Base-by-base conservation (phyloP, 306 rosid species). In the Prosopis cineraria region DNA sequence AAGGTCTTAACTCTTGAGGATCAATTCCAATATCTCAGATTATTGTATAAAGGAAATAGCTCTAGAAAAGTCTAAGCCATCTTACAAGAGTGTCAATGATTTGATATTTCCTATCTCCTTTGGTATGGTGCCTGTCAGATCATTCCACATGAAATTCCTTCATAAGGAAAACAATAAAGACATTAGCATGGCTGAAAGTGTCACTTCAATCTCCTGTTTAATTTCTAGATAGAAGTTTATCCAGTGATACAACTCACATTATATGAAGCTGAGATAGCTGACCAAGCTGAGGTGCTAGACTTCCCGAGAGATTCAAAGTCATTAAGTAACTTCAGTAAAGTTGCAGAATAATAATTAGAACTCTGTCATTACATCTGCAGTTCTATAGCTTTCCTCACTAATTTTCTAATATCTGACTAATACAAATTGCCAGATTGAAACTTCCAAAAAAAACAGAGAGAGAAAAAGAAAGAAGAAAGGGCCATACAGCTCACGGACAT, bases 111-210 rank as follows among this genome's bases (percentile, higher is more conserved):
- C 97, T 14, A 93, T 90, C 88, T 91, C 97, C 91, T 84, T 87
- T 0, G 98, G 98, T 78, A 93, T 83, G 20, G 85, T 56, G 31
- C 98, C 98, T 3, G 80, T 85, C 78, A 93, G 76, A 36, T 84
- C 74, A 86, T 93, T 93, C 98, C 98, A 93, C 98, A 93, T 91
- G 88, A 93, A 88, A 84, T 90, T 79, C 88, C 98, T 93, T 76
- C 30, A 68, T 73, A 79, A 81, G 66, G 58, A 85, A 85, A 80
- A 70, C 39, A 67, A 75, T 3, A 2, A 56, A 52, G 43, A 66
- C 50, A 77, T 90, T 77, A 88, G 85, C 72, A 63, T 72, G 29
- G 31, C 63, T 62, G 55, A 77, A 50, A 53, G 70, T 65, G 80
- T 63, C 59, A 79, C 29, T 47, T 44, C 62, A 27, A 68, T 22